A percentile compares a stretch with the other conserved stretches of the same genome.
phyloP scores from a whole-genome alignment of 2,329 filamentous ascomycete genomes.

The Beauveria rudraprayagi region DNA sequence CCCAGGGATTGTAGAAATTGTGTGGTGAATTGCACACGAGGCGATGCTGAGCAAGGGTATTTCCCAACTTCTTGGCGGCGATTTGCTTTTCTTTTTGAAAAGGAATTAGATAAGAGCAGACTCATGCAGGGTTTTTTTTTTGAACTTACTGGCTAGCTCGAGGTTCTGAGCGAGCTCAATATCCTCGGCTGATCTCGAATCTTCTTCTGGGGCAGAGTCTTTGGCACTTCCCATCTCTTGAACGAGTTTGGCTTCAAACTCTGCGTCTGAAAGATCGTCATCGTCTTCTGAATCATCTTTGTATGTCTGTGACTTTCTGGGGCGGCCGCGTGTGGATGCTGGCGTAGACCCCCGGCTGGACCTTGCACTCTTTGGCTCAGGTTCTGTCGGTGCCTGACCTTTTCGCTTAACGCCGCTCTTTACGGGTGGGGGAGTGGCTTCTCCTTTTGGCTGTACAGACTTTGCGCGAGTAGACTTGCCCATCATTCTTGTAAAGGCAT shows the following conservation, averaged over 20 bases:
- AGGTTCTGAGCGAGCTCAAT: slow-evolving; percentile 58
- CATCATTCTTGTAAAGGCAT: slow-evolving; percentile 44
- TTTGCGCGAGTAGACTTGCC: slow-evolving; percentile 26
- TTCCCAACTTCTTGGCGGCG: slow-evolving; percentile 84
- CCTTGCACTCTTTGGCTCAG: slow-evolving; percentile 59
- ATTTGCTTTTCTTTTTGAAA: slow-evolving; percentile 62
- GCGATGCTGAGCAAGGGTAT: slow-evolving; percentile 84
- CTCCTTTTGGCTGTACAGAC: slow-evolving; percentile 18
- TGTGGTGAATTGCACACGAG: slow-evolving; percentile 90
- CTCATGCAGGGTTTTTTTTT: no score
- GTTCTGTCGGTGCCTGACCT: slow-evolving; percentile 22
- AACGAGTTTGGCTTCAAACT: slow-evolving; percentile 74
- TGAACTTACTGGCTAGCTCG: slow-evolving; percentile 62
- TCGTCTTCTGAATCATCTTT: slow-evolving; percentile 52
- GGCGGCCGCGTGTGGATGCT: slow-evolving; percentile 42
- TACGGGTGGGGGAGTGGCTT: slow-evolving; percentile 14
- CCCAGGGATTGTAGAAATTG: slow-evolving; percentile 94
- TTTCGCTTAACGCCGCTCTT: slow-evolving; percentile 26
- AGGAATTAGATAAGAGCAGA: no score
- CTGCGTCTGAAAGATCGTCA: slow-evolving; percentile 65
- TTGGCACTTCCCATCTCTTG: slow-evolving; percentile 45
- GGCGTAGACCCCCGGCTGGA: slow-evolving; percentile 72
- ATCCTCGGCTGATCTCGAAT: slow-evolving; percentile 46
- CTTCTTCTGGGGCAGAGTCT: slow-evolving; percentile 24
- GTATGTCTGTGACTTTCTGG: slow-evolving; percentile 41